Base-by-base conservation (phyloP, 495 filamentous ascomycete species). In the Glarea lozoyensis region DNA sequence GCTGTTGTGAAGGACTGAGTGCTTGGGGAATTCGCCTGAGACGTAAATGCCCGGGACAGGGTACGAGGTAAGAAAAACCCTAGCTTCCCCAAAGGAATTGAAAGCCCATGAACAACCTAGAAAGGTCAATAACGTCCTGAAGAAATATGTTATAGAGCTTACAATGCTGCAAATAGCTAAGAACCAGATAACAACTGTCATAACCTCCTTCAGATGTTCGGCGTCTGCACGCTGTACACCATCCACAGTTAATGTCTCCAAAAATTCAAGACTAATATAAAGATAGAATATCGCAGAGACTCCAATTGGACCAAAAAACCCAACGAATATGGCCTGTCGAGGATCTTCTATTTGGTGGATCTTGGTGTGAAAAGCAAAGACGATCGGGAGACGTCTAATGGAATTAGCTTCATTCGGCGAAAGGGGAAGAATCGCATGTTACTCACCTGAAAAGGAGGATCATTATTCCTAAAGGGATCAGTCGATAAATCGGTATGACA, bases 301-400 rank as follows among this genome's bases (percentile, higher is more conserved):
- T n/a, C 90, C 89, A 46, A 97, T 90, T 10, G 88, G 90, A 0
- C 89, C 90, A 52, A 95, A 95, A 68, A 94, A 94, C 4, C 88
- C 90, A 22, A 88, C 84, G 49, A 94, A 93, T 1, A 80, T 64
- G 2, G 88, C 86, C 47, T 93, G 85, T 9, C 67, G 66, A 6
- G 75, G 51, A 30, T 82, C 73, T 46, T 88, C 79, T 37, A 93
- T 86, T 57, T 94, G 87, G 35, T 76, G 79, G 37, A 94, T 89
- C 40, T 73, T 70, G 58, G 76, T 81, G 61, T 86, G 82, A 56
- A 89, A 64, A 9, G 72, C 73, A 24, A 86, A 73, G 13, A 95
- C 70, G 45, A 84, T 75, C 0, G 89, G 89, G 18, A 88, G 68
- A 4, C 89, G 82, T 37, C 89, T 76, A 63, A 11, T 48, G 12